Conservation (phyloP, 2,329 filamentous ascomycete genomes). For the Aspergillus sp. region DNA sequence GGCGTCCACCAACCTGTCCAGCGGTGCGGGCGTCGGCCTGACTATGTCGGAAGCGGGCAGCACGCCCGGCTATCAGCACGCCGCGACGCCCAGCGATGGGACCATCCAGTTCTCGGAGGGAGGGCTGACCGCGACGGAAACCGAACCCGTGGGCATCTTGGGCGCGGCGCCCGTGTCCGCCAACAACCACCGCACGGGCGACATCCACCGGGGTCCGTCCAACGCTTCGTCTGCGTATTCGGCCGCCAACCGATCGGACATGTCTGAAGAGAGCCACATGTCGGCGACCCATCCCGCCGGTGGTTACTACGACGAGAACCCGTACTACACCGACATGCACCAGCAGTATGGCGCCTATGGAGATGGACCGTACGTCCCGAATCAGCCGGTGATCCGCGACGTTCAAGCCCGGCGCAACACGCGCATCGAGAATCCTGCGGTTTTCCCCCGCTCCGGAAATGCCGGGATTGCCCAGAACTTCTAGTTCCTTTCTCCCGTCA, state of each 20-base stretch:
- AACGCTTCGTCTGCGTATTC: slow-evolving; percentile 98
- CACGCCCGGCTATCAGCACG: slow-evolving; percentile 52
- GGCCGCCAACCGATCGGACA: slow-evolving; percentile 69
- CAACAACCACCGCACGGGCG: slow-evolving; percentile 59
- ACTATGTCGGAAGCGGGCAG: slow-evolving; percentile 71
- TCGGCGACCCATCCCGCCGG: slow-evolving; percentile 45
- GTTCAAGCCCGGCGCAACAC: slow-evolving; percentile 91
- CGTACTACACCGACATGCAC: slow-evolving; percentile 53
- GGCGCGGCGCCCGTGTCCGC: slow-evolving; percentile 65
- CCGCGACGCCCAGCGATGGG: slow-evolving; percentile 63
- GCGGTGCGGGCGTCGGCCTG: slow-evolving; percentile 58
- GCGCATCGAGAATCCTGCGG: slow-evolving; percentile 84
- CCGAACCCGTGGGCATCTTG: slow-evolving; percentile 80
- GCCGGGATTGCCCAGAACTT: slow-evolving; percentile 98
- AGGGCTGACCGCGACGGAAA: slow-evolving; percentile 60
- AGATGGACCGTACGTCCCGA: slow-evolving; percentile 52
- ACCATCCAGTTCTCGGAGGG: slow-evolving; percentile 63
- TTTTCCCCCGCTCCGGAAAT: slow-evolving; percentile 85
- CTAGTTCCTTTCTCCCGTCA: slow-evolving; percentile 38
- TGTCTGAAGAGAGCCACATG: slow-evolving; percentile 56
- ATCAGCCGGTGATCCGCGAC: slow-evolving; percentile 83
- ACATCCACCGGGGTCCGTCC: slow-evolving; percentile 84
- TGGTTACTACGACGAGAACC: slow-evolving; percentile 55
- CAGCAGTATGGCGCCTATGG: slow-evolving; percentile 53
- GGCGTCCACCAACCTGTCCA: slow-evolving; percentile 84